phyloP scores from a whole-genome alignment of 768 basidiomycete species.

The Porphyrellus cyaneotinctus region DNA sequence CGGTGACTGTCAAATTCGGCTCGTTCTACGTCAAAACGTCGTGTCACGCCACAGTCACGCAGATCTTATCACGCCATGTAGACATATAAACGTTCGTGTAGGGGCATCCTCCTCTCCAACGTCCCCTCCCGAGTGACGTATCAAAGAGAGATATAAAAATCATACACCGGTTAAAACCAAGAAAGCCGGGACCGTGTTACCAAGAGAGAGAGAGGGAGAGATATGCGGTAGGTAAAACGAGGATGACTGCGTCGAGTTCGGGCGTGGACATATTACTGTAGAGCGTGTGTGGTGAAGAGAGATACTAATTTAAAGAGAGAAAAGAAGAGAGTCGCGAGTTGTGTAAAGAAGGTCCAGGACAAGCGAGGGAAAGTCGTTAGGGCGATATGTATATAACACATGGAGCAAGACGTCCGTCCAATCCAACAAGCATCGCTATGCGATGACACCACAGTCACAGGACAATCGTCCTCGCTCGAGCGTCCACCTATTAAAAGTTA shows the following conservation, averaged over 20 bases:
- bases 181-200: not conserved
- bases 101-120: not conserved
- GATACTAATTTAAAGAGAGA: not conserved
- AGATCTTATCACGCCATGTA: too few species aligned
- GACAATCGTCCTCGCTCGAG: slow-evolving; percentile 1
- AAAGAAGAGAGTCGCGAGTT: not conserved
- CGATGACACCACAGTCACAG: not conserved
- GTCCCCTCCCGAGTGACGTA: not conserved
- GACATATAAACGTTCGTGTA: too few species aligned
- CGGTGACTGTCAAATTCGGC: too few species aligned
- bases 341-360: slow-evolving; percentile 3
- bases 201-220: not conserved
- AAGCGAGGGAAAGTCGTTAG: slow-evolving; percentile 10
- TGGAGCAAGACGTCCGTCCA: slow-evolving; percentile 1
- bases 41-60: too few species aligned
- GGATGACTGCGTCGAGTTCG: not conserved
- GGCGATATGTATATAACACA: slow-evolving; percentile 11
- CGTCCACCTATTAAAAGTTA: slow-evolving; percentile 10
- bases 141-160: not conserved
- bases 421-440: slow-evolving; percentile 10
- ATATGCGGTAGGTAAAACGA: not conserved
- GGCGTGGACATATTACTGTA: not conserved
- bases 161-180: not conserved
- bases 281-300: not conserved
- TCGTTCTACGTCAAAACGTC: too few species aligned